A percentile compares a stretch with the other conserved stretches of the same genome.
These are phyloP conservation scores for Trichoderma brevicompactum DNA, from an alignment of 2,329 filamentous ascomycete genomes.

Conservation along the genomic window DNA sequence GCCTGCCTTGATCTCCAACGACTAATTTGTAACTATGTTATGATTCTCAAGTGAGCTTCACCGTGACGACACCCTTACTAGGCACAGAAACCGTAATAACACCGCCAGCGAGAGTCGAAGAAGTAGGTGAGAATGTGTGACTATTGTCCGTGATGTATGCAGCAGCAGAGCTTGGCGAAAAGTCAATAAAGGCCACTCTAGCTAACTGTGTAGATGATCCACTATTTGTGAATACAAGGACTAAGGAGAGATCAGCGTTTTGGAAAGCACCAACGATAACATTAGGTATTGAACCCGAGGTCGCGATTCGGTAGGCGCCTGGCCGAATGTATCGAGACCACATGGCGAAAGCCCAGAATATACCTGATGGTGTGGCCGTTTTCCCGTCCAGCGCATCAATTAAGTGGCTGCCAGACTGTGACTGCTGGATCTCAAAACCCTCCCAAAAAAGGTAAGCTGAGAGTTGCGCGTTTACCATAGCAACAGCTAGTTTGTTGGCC, in stretches of 20 bases:
- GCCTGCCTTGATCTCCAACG: neutral
- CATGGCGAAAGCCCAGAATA: slow-evolving; percentile 25
- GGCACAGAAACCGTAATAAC: slow-evolving; percentile 6
- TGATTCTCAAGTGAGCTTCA: neutral
- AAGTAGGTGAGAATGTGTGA: slow-evolving; percentile 7
- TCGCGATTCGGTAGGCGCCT: slow-evolving; percentile 3
- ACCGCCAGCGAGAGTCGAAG: neutral
- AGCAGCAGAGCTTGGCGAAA: neutral
- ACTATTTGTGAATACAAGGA: slow-evolving; percentile 15
- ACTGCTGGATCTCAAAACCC: slow-evolving; percentile 18
- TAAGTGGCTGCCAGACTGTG: slow-evolving; percentile 17
- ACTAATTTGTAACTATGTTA: neutral
- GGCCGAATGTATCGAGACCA: slow-evolving; percentile 22
- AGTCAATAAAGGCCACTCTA: neutral
- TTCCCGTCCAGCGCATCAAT: slow-evolving; percentile 16
- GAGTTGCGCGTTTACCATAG: slow-evolving; percentile 14
- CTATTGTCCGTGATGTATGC: slow-evolving; percentile 13
- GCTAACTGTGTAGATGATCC: slow-evolving; percentile 8
- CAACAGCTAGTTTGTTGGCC: slow-evolving; percentile 19
- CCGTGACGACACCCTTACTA: slow-evolving; percentile 5
- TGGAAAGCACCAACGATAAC: slow-evolving; percentile 13
- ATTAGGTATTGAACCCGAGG: slow-evolving; percentile 6
- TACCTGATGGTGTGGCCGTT: slow-evolving; percentile 17
- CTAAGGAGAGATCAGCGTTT: slow-evolving; percentile 1
- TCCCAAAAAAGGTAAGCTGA: slow-evolving; percentile 19